Evolutionary conservation across 2,329 filamentous ascomycete species (phyloP), one percentile per base, ranked within the genome.

Genomic region (Westerdykella aurantiaca): DNA sequence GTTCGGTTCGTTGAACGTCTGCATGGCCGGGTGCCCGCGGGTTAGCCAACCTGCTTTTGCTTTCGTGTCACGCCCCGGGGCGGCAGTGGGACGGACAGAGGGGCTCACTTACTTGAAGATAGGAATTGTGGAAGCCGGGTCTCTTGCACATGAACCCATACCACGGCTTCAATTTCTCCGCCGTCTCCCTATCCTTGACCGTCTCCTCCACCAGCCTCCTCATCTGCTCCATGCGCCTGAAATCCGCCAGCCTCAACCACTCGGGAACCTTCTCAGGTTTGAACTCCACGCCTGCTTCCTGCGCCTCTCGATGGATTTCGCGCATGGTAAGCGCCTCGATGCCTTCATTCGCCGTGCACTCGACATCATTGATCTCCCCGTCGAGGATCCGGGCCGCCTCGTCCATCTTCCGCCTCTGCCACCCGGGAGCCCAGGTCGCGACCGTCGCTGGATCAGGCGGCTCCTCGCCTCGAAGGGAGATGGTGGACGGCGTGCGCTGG

Each of bases 111-210:
- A 21, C 18, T 6, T 67, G 55, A 1, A 83, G 71, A 52, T 80
- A 82, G 6, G 72, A 69, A 53, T 83, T 77, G 61, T 77, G 76
- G 60, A 82, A 82, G 16, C 69, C 73, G 0, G 80, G 79, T 1
- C 80, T 73, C 57, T 84, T 83, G 67, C 80, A 83, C 74, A 77
- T 81, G 0, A 61, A 60, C 0, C 76, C 72, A 53, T 82, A 83
- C 75, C 77, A 81, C 0, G 78, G 66, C 55, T 76, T 77, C 6
- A 82, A 68, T 10, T 65, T 70, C 33, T 69, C 68, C 0, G 79
- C 79, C 0, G 72, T 77, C 2, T 59, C 57, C 11, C 60, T 58
- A 49, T 82, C 72, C 35, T 72, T 61, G 16, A 83, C 78, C 14
- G 73, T 63, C 0, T 66, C 51, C n/a, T 72, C 67, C 5, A 75